phyloP scores from a whole-genome alignment of 495 filamentous ascomycete genomes.

The Lasiosphaeria ovina region DNA sequence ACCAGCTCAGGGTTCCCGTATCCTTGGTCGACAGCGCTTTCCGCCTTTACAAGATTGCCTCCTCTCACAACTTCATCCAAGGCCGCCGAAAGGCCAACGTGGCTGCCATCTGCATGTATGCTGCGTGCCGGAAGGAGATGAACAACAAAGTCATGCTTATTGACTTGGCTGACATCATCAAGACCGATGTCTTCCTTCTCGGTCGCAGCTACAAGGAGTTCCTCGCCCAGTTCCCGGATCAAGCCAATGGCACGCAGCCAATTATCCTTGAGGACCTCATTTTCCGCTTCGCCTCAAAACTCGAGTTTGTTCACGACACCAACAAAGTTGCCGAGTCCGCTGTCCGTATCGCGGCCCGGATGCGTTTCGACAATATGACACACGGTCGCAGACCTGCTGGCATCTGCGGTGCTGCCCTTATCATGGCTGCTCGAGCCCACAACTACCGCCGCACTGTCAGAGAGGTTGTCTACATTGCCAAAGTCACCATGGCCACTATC shows the following conservation, averaged over 20 bases:
- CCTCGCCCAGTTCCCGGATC: slow-evolving; percentile 61
- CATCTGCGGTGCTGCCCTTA: slow-evolving; percentile 88
- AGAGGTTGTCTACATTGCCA: slow-evolving; percentile 94
- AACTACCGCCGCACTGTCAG: slow-evolving; percentile 89
- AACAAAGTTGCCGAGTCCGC: slow-evolving; percentile 84
- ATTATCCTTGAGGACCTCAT: slow-evolving; percentile 85
- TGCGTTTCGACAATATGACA: slow-evolving; percentile 95
- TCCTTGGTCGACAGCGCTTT: slow-evolving; percentile 60
- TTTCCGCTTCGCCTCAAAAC: slow-evolving; percentile 78
- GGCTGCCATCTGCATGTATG: slow-evolving; percentile 81
- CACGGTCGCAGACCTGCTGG: slow-evolving; percentile 89
- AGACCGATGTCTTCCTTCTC: slow-evolving; percentile 89
- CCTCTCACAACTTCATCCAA: slow-evolving; percentile 77
- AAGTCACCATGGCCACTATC: slow-evolving; percentile 88
- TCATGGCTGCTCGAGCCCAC: slow-evolving; percentile 94
- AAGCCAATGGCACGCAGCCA: slow-evolving; percentile 47
- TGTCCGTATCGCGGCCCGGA: slow-evolving; percentile 78
- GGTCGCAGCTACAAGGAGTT: slow-evolving; percentile 79
- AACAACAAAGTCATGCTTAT: slow-evolving; percentile 77
- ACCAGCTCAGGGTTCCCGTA: slow-evolving; percentile 55
- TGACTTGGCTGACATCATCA: slow-evolving; percentile 84
- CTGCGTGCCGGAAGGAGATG: slow-evolving; percentile 68
- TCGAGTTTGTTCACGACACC: slow-evolving; percentile 79
- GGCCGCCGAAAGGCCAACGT: slow-evolving; percentile 84
- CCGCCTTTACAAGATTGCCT: slow-evolving; percentile 74